Conservation (phyloP, 2,329 filamentous ascomycete genomes). For the Falciphora oryzae region DNA sequence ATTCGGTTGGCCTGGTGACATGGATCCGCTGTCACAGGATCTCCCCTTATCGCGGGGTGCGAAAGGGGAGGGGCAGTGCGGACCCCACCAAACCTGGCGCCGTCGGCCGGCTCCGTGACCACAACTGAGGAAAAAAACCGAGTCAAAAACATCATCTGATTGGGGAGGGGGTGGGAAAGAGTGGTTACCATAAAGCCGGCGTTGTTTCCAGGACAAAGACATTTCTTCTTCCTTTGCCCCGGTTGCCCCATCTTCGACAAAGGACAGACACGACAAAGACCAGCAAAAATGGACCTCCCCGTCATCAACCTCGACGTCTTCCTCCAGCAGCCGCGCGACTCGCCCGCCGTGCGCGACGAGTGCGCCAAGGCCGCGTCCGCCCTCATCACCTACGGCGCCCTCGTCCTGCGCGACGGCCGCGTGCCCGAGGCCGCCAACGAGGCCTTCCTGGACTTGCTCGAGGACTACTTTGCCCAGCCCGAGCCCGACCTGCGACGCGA, state of each 20-base stretch:
- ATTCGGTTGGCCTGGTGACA: not conserved
- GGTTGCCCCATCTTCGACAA: too few species aligned
- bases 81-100: not conserved
- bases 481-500: slow-evolving; percentile 38
- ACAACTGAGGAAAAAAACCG: not conserved
- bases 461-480: slow-evolving; percentile 59
- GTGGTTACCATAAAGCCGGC: not conserved
- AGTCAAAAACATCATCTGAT: not conserved
- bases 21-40: not conserved
- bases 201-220: not conserved
- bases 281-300: slow-evolving; percentile 48
- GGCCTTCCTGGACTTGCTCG: slow-evolving; percentile 54
- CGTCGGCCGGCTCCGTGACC: not conserved
- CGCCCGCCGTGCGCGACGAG: slow-evolving; percentile 41
- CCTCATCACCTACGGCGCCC: slow-evolving; percentile 54
- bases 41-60: not conserved
- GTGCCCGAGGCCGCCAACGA: slow-evolving; percentile 50
- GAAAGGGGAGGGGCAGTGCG: too few species aligned
- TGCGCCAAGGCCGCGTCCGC: slow-evolving; percentile 49
- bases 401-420: slow-evolving; percentile 54
- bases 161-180: not conserved
- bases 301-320: slow-evolving; percentile 55
- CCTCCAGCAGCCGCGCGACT: slow-evolving; percentile 36
- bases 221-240: not conserved
- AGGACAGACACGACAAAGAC: not conserved